A percentile compares a stretch with the other conserved stretches of the same genome.
phyloP scores from a whole-genome alignment of 768 basidiomycete genomes.

The Tricholoma terreum region DNA sequence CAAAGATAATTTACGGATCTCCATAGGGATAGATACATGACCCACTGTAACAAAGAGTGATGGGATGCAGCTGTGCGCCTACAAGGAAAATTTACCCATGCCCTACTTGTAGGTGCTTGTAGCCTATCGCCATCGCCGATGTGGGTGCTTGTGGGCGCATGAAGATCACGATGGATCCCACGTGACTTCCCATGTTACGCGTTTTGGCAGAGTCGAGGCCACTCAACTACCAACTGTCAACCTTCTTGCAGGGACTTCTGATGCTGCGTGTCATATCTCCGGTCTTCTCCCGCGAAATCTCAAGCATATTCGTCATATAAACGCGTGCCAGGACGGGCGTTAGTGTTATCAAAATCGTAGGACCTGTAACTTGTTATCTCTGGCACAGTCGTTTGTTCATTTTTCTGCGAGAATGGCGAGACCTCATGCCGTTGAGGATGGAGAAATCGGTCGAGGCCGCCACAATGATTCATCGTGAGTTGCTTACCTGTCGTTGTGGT shows the following conservation, averaged over 20 bases:
- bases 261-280: neutral
- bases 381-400: neutral
- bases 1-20: slow-evolving; percentile 43
- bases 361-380: neutral
- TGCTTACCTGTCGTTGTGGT: neutral
- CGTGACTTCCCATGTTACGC: neutral
- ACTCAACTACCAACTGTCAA: neutral
- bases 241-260: neutral
- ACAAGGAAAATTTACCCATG: neutral
- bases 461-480: slow-evolving; percentile 39
- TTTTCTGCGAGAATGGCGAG: slow-evolving; percentile 6
- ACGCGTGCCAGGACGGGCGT: neutral
- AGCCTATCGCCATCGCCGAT: too few species aligned
- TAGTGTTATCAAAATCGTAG: neutral
- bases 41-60: too few species aligned
- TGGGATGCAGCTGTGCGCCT: neutral
- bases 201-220: slow-evolving; percentile 4
- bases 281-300: neutral
- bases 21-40: neutral
- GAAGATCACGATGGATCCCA: neutral
- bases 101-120: too few species aligned
- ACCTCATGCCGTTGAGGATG: slow-evolving; percentile 21
- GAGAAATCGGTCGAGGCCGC: slow-evolving; percentile 38
- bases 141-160: slow-evolving; percentile 3
- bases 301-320: neutral